A percentile compares a stretch with the other conserved stretches of the same genome.
These are phyloP conservation scores for Lippia alba DNA, from an alignment of 305 asterid species.

Conservation along the genomic window DNA sequence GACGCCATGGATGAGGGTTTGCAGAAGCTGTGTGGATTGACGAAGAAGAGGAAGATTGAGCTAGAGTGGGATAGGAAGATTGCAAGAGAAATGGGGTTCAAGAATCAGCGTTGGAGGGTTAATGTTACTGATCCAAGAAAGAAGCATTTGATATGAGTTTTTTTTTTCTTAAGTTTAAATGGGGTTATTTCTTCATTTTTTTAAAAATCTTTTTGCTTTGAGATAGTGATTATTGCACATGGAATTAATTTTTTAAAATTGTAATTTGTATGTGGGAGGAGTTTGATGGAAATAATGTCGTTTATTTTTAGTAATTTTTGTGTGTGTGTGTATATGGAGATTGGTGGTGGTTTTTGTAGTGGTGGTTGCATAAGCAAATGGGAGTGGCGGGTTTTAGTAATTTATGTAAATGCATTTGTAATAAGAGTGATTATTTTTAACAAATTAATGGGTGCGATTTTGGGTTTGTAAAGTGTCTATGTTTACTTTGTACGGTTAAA, in stretches of 20 bases:
- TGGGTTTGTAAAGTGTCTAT: too few species aligned
- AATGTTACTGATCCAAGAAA: slow-evolving; percentile 83
- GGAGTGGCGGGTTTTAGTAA: not conserved
- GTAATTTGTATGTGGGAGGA: not conserved
- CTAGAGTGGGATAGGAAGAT: slow-evolving; percentile 69
- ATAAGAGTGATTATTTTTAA: not conserved
- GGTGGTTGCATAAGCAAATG: not conserved
- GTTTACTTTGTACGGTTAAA: too few species aligned
- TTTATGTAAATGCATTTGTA: not conserved
- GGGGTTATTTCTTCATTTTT: not conserved
- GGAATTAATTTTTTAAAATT: not conserved
- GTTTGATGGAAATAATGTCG: not conserved
- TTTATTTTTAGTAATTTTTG: slow-evolving; percentile 28
- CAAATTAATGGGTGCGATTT: too few species aligned
- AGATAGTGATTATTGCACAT: not conserved
- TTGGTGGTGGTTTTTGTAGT: not conserved
- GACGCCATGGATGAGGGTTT: slow-evolving; percentile 69
- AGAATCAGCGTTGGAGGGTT: slow-evolving; percentile 68
- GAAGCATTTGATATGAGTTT: slow-evolving; percentile 37
- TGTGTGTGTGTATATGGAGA: slow-evolving; percentile 18
- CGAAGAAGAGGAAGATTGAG: slow-evolving; percentile 61
- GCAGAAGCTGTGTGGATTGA: slow-evolving; percentile 59
- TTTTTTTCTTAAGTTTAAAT: not conserved
- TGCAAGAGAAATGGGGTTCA: slow-evolving; percentile 54
- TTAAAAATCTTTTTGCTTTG: not conserved